Conservation (phyloP, 2,329 filamentous ascomycete genomes). For the Knoxdaviesia proteae region DNA sequence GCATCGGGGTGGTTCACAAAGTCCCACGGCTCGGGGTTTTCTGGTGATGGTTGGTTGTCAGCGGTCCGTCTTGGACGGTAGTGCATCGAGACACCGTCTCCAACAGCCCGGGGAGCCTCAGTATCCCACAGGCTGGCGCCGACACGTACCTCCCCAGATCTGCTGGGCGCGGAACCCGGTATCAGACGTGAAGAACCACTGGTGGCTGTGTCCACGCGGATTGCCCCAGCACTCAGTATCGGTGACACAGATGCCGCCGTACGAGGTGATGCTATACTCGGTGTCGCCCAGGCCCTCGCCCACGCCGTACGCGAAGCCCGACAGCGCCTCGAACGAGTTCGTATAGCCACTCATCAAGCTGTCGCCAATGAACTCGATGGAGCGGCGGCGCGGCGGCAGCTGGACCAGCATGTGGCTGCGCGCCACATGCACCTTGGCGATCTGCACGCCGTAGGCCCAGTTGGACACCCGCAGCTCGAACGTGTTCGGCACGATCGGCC, state of each 20-base stretch:
- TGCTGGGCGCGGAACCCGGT: constrained; percentile 22
- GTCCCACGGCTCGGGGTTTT: constrained; percentile 22
- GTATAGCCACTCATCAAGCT: constrained; percentile 34
- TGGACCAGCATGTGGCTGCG: constrained; percentile 22
- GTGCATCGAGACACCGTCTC: too few relatives aligned
- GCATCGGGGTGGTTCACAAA: constrained; percentile 19
- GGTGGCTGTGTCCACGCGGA: constrained; percentile 25
- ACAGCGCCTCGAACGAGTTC: constrained; percentile 35
- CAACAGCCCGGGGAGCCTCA: neutral
- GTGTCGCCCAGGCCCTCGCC: constrained; percentile 34
- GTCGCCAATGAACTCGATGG: constrained; percentile 22
- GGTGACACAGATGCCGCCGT: constrained; percentile 34
- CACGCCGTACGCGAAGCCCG: constrained; percentile 33
- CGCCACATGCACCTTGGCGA: constrained; percentile 27
- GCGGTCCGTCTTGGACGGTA: too few relatives aligned
- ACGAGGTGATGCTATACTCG: constrained; percentile 36
- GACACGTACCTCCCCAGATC: constrained; percentile 20
- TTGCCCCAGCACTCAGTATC: constrained; percentile 35
- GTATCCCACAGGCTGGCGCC: neutral
- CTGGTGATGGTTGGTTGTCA: constrained; percentile 4
- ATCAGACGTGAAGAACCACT: constrained; percentile 37
- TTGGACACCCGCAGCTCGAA: constrained; percentile 41
- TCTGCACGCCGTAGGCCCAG: constrained; percentile 38
- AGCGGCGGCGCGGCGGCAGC: constrained; percentile 14
- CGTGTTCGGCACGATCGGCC: constrained; percentile 20